Evolutionary conservation across 371 early-diverging fungal genomes (phyloP), one percentile per base, ranked within the genome.

Genomic region (Actinomortierella ambigua): DNA sequence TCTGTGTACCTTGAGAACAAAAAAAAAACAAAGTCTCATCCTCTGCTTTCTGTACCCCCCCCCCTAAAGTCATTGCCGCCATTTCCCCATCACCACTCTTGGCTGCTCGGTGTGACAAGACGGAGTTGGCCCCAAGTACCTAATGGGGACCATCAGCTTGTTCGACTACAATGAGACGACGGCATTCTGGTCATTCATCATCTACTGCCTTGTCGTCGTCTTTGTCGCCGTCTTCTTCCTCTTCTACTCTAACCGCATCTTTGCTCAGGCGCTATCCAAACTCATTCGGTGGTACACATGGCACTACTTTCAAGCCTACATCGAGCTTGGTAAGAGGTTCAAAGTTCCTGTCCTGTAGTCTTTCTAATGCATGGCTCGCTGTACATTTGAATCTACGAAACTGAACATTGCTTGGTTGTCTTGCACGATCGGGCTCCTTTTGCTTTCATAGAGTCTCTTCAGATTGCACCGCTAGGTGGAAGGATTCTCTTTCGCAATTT

Each of bases 401-500:
- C n/a, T n/a, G n/a, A n/a, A n/a, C n/a, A n/a, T 56, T 50, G 40
- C n/a, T 56, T 23, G 9, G n/a, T 20, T n/a, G 39, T 42, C 4
- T 27, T 17, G 15, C 50, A 44, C 34, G 18, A 20, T 8, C 43
- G 24, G 26, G 28, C 0, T n/a, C 42, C n/a, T 29, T 28, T 44
- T 54, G 7, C 27, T 28, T 51, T 24, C 14, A 48, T 52, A 95
- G 95, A 90, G 47, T 90, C 94, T 1, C 59, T 95, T 24, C 85
- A 88, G 50, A 81, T 95, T 41, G 86, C 92, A 0, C 80, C 91
- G 1, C 69, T 95, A 14, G 90, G 90, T 11, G 95, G 93, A 24
- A 85, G 90, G 61, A 81, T 95, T 46, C 79, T 93, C 46, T 95
- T 95, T 77, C 88, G 87, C 59, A 91, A 92, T 63, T 68, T 93